phyloP scores from a whole-genome alignment of 768 basidiomycete genomes.

The Tephrocybe sp. region DNA sequence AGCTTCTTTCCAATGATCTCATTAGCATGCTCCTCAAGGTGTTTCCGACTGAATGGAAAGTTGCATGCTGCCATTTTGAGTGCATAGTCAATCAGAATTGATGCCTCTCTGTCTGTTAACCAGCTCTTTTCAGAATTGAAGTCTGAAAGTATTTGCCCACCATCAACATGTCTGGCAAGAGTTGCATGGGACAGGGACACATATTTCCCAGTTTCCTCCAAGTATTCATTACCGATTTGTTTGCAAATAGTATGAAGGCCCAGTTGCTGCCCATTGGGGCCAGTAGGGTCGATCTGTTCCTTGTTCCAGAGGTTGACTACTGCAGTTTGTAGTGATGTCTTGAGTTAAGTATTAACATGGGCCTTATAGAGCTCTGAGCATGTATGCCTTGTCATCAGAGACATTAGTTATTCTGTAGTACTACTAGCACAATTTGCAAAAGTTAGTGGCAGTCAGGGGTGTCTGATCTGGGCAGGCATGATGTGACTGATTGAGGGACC shows the following conservation, averaged over 20 bases:
- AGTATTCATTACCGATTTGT: neutral
- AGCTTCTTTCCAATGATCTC: too few relatives aligned
- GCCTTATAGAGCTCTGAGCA: too few relatives aligned
- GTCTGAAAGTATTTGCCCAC: neutral
- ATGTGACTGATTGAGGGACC: neutral
- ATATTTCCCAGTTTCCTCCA: too few relatives aligned
- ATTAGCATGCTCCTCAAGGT: too few relatives aligned
- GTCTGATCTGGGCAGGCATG: neutral
- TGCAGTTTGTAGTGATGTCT: neutral
- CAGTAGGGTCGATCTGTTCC: constrained; percentile 1
- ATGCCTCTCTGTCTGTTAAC: constrained; percentile 27
- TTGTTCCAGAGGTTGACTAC: too few relatives aligned
- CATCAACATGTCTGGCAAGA: neutral
- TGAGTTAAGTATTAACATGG: neutral
- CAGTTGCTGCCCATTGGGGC: neutral
- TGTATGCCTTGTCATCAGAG: neutral
- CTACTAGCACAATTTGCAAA: too few relatives aligned
- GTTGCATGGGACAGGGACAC: neutral
- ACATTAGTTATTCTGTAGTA: too few relatives aligned
- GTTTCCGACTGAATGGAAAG: too few relatives aligned
- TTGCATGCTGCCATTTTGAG: constrained; percentile 23
- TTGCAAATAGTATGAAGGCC: neutral
- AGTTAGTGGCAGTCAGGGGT: neutral
- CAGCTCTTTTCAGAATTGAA: too few relatives aligned
- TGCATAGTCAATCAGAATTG: constrained; percentile 29